A percentile compares a stretch with the other conserved stretches of the same genome.
Evolutionary conservation across 352 stramenopile species (phyloP).

Genomic region (Pythium graminicola): DNA sequence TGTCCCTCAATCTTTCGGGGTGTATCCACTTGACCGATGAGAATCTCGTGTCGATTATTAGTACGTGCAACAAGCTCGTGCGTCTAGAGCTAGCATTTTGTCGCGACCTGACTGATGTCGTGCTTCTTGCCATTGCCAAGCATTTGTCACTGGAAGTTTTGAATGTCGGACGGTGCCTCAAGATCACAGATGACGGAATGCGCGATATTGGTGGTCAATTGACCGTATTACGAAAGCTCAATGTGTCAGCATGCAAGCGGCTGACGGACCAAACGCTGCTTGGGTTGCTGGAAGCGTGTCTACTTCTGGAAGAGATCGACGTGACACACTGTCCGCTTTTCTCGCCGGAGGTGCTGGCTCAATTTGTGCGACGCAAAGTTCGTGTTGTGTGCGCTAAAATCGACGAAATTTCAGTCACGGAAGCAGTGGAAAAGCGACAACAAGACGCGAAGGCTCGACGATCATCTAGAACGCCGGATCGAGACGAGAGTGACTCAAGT

Average conservation of each 20-base stretch:
- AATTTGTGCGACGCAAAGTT: conserved; percentile 53
- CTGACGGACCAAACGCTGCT: conserved; percentile 58
- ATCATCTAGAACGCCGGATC: conserved; percentile 2
- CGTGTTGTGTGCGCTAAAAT: conserved; percentile 41
- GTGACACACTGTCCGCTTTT: conserved; percentile 76
- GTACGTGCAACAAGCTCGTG: conserved; percentile 59
- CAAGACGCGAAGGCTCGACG: background rate
- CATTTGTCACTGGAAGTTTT: conserved; percentile 76
- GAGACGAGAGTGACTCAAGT: background rate
- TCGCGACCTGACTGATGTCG: conserved; percentile 71
- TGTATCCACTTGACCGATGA: conserved; percentile 67
- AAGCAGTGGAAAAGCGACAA: conserved; percentile 12
- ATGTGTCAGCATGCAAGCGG: conserved; percentile 74
- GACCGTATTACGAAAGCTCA: conserved; percentile 54
- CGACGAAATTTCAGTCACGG: conserved; percentile 28
- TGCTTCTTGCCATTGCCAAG: conserved; percentile 59
- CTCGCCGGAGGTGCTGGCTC: conserved; percentile 38
- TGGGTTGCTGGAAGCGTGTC: conserved; percentile 46
- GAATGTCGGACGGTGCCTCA: conserved; percentile 57
- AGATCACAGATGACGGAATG: conserved; percentile 83
- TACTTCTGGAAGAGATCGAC: conserved; percentile 62
- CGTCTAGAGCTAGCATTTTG: conserved; percentile 74
- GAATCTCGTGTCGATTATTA: conserved; percentile 64
- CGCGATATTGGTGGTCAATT: conserved; percentile 70
- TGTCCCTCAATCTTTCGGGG: conserved; percentile 77